These are phyloP conservation scores for Suillus variegatus DNA, from an alignment of 768 basidiomycete genomes.

Conservation along the genomic window DNA sequence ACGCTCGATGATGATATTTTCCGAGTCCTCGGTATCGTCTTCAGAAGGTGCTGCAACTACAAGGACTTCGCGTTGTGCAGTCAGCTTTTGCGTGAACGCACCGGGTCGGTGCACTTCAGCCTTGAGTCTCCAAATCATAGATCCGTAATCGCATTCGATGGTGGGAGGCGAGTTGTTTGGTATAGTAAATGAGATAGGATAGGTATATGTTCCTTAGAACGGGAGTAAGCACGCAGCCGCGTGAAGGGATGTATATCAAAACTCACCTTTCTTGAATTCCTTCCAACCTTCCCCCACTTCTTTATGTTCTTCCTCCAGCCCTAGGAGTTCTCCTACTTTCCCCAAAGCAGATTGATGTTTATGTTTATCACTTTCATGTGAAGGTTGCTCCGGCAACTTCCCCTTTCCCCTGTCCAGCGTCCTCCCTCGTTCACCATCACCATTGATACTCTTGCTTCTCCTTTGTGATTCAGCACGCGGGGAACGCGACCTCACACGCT, in stretches of 20 bases:
- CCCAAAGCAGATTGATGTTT: constrained; percentile 8
- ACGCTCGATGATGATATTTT: constrained; percentile 80
- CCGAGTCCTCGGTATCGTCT: constrained; percentile 80
- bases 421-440: constrained; percentile 24
- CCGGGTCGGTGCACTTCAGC: constrained; percentile 88
- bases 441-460: constrained; percentile 16
- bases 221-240: constrained; percentile 6
- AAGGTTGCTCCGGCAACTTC: neutral
- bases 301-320: constrained; percentile 25
- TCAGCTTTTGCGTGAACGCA: constrained; percentile 75
- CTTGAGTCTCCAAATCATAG: constrained; percentile 76
- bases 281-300: constrained; percentile 66
- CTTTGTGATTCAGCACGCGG: constrained; percentile 22
- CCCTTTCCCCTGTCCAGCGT: constrained; percentile 32
- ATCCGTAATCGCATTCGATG: constrained; percentile 72
- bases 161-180: constrained; percentile 81
- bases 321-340: constrained; percentile 3
- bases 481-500: constrained; percentile 48
- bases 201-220: constrained; percentile 81
- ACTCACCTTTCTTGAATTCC: constrained; percentile 85
- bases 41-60: constrained; percentile 78
- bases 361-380: constrained; percentile 24
- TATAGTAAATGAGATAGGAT: constrained; percentile 90
- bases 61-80: constrained; percentile 67
- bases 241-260: neutral